Conservation (phyloP, 2,329 filamentous ascomycete species). For the Penicillium sp. region DNA sequence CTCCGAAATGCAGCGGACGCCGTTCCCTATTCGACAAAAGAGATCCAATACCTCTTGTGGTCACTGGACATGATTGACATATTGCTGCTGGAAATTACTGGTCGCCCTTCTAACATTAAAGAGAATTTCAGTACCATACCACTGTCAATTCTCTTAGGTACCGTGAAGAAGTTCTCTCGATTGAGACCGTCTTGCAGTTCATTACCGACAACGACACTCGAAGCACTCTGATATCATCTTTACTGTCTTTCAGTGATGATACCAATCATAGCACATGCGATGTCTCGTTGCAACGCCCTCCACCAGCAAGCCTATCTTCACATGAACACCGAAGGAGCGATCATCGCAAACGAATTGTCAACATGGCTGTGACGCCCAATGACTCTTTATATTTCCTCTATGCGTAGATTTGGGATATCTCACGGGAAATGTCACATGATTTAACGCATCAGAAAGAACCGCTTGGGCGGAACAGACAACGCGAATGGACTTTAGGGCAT, state of each 20-base stretch:
- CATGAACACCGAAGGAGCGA: no score
- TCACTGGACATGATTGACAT: conserved; percentile 45
- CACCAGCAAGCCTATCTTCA: no score
- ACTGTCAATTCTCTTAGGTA: conserved; percentile 44
- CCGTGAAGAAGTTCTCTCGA: conserved; percentile 30
- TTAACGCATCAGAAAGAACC: conserved; percentile 72
- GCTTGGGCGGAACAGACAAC: conserved; percentile 80
- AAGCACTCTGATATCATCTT: no score
- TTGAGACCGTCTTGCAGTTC: no score
- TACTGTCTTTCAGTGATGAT: no score
- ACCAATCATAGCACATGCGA: no score
- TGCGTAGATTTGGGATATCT: no score
- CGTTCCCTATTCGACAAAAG: conserved; percentile 40
- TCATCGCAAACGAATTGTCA: no score
- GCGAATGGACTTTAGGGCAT: conserved; percentile 62
- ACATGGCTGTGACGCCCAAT: no score
- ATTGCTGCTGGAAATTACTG: conserved; percentile 45
- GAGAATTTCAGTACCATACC: conserved; percentile 42
- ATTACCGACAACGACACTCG: no score
- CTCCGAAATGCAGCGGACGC: conserved; percentile 42
- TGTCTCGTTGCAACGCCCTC: no score
- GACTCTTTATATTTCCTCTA: no score
- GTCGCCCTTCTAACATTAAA: conserved; percentile 42
- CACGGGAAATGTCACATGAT: conserved; percentile 63
- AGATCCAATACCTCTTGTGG: conserved; percentile 49